phyloP scores from a whole-genome alignment of 805 yeast species.

The Pichia exigua region DNA sequence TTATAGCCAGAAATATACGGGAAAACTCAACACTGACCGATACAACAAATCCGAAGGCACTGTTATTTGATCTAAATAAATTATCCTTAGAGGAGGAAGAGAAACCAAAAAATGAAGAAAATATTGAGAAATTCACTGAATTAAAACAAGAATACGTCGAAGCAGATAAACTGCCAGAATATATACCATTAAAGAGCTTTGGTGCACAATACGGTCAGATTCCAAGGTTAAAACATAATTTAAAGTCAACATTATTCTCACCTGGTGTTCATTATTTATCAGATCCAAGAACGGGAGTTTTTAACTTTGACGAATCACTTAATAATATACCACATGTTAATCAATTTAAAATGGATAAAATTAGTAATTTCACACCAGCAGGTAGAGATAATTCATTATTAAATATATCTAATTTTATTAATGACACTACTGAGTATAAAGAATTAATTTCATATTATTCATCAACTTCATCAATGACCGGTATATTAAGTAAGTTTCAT shows the following conservation, averaged over 20 bases:
- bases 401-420: slow-evolving; percentile 32
- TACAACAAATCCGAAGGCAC: not conserved
- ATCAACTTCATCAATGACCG: slow-evolving; percentile 86
- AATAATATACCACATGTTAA: slow-evolving; percentile 52
- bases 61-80: not conserved
- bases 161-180: slow-evolving; percentile 6
- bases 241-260: slow-evolving; percentile 66
- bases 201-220: slow-evolving; percentile 20
- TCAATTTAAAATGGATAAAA: slow-evolving; percentile 55
- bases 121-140: not conserved
- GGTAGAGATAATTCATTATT: slow-evolving; percentile 53
- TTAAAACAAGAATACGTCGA: not conserved
- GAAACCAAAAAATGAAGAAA: not conserved
- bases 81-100: not conserved
- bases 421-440: not conserved
- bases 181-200: slow-evolving; percentile 16
- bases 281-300: slow-evolving; percentile 70
- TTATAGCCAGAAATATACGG: not conserved
- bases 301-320: slow-evolving; percentile 58
- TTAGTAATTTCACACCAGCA: slow-evolving; percentile 54
- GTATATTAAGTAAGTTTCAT: slow-evolving; percentile 67
- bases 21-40: not conserved
- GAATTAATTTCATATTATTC: slow-evolving; percentile 42
- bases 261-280: slow-evolving; percentile 75
- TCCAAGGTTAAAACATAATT: slow-evolving; percentile 56